These are phyloP conservation scores for Phylloporus arenicola DNA, from an alignment of 768 basidiomycete genomes.

Conservation along the genomic window DNA sequence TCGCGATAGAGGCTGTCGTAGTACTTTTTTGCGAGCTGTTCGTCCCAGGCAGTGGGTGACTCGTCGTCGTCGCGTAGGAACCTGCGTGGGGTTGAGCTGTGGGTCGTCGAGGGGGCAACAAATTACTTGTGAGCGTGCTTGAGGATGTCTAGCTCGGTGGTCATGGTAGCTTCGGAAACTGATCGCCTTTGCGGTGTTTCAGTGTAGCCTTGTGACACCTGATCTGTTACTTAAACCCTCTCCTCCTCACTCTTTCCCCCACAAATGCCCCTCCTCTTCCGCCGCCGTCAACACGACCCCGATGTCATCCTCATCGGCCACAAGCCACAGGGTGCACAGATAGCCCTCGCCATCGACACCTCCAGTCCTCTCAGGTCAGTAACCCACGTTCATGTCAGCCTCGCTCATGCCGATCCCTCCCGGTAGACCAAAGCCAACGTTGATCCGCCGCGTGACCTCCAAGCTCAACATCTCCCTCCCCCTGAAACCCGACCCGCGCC, in stretches of 20 bases:
- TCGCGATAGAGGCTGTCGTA: slow-evolving; percentile 86
- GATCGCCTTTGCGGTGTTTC: no score
- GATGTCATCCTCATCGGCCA: slow-evolving; percentile 6
- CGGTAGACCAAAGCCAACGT: slow-evolving; percentile 5
- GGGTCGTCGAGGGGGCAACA: no score
- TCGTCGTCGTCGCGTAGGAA: slow-evolving; percentile 61
- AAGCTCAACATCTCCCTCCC: slow-evolving; percentile 23
- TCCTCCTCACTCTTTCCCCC: neutral
- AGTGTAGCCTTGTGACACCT: neutral
- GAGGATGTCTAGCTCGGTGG: slow-evolving; percentile 33
- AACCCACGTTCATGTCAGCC: slow-evolving; percentile 1
- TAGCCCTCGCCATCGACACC: neutral
- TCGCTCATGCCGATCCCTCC: neutral
- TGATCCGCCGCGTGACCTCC: slow-evolving; percentile 30
- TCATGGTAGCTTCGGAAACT: no score
- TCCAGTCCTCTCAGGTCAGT: slow-evolving; percentile 1
- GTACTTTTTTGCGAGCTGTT: slow-evolving; percentile 82
- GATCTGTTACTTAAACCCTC: slow-evolving; percentile 5
- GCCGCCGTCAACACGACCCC: slow-evolving; percentile 21
- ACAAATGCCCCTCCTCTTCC: slow-evolving; percentile 14
- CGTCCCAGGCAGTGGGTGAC: slow-evolving; percentile 55
- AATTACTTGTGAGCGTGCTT: slow-evolving; percentile 68
- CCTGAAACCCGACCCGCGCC: slow-evolving; percentile 6
- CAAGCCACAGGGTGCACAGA: neutral
- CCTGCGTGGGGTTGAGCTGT: slow-evolving; percentile 34